phyloP scores from a whole-genome alignment of 805 yeast species.

The Candida khao-thaluensis region DNA sequence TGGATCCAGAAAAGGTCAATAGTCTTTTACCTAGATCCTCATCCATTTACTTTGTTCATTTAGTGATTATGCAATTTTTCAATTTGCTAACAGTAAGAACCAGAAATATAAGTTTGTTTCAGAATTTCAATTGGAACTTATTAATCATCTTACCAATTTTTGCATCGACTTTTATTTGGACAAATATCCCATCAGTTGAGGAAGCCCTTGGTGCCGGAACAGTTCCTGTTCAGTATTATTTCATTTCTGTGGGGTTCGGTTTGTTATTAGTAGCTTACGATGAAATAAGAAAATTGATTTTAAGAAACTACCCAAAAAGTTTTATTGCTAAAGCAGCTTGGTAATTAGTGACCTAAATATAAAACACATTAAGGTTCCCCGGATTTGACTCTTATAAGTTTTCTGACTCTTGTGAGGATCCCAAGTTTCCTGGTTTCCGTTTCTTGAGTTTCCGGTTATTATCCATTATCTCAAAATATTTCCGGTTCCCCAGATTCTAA shows the following conservation, averaged over 20 bases:
- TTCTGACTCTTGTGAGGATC: too few species aligned
- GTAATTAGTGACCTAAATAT: too few species aligned
- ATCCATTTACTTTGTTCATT: slow-evolving; percentile 46
- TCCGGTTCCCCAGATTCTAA: slow-evolving; percentile 8
- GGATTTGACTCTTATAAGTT: too few species aligned
- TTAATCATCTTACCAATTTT: slow-evolving; percentile 36
- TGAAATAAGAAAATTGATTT: slow-evolving; percentile 39
- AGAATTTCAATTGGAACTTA: slow-evolving; percentile 36
- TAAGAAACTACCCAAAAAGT: slow-evolving; percentile 38
- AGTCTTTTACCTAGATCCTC: slow-evolving; percentile 25
- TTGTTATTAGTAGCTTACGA: slow-evolving; percentile 38
- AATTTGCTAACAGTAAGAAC: slow-evolving; percentile 45
- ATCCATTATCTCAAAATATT: not conserved
- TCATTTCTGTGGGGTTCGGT: slow-evolving; percentile 48
- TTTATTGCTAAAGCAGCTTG: slow-evolving; percentile 42
- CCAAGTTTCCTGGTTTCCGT: too few species aligned
- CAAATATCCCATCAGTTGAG: slow-evolving; percentile 42
- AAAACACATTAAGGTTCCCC: too few species aligned
- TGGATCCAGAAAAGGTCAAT: slow-evolving; percentile 9
- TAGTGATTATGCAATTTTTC: slow-evolving; percentile 49
- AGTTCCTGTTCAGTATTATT: slow-evolving; percentile 47
- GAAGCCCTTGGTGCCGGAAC: slow-evolving; percentile 31
- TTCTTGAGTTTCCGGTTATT: slow-evolving; percentile 2
- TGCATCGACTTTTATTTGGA: slow-evolving; percentile 40
- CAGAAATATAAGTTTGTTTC: slow-evolving; percentile 41